These are phyloP conservation scores for Solanum hybrid DNA, from an alignment of 305 asterid genomes.

Conservation along the genomic window DNA sequence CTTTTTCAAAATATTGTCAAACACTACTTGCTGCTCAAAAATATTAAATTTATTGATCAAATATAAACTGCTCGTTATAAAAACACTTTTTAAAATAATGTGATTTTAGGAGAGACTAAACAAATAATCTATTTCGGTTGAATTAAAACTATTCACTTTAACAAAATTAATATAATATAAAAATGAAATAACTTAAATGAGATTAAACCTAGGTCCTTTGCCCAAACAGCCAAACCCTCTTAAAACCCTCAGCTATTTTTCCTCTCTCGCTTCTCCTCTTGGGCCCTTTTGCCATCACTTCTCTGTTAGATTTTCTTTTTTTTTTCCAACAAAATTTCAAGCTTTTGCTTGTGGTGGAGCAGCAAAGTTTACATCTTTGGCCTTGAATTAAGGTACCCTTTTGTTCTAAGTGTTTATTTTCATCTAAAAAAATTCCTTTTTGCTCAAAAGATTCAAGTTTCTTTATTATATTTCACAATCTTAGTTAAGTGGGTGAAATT, in stretches of 20 bases:
- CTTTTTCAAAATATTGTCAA: not conserved
- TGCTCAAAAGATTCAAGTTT: not conserved
- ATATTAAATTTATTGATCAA: too few relatives aligned
- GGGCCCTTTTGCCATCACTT: not conserved
- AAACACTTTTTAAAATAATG: not conserved
- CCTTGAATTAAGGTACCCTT: not conserved
- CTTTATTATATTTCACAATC: not conserved
- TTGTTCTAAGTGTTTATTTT: not conserved
- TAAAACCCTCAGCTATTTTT: not conserved
- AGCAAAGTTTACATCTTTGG: not conserved
- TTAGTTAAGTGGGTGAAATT: not conserved
- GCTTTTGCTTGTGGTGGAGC: not conserved
- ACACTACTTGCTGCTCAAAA: not conserved
- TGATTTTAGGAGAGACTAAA: not conserved
- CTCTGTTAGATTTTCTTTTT: not conserved
- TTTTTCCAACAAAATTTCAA: not conserved
- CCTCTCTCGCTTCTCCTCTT: not conserved
- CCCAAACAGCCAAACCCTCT: not conserved
- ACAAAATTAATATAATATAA: not conserved
- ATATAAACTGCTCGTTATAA: too few relatives aligned
- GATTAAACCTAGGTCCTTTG: not conserved
- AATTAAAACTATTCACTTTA: not conserved
- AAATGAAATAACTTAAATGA: not conserved
- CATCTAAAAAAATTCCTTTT: not conserved
- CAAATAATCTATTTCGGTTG: not conserved